phyloP scores from a whole-genome alignment of 1,139 yeast genomes.

The Hemisphaericaspora xylofermentans region DNA sequence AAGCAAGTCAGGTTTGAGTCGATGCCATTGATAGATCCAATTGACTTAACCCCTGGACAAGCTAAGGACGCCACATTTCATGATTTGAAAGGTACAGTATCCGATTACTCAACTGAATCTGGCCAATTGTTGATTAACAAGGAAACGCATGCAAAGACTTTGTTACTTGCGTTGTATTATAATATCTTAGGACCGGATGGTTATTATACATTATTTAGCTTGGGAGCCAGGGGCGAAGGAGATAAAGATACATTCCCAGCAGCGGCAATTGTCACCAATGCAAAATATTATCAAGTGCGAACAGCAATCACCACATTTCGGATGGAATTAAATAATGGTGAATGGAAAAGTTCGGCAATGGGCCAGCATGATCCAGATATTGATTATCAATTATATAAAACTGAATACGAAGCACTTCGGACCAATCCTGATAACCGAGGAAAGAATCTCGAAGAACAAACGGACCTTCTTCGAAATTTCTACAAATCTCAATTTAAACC shows the following conservation, averaged over 20 bases:
- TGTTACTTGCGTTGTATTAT: slow-evolving; percentile 53
- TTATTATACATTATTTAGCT: slow-evolving; percentile 54
- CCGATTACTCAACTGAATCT: slow-evolving; percentile 59
- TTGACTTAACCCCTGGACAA: not conserved
- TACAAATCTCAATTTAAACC: slow-evolving; percentile 16
- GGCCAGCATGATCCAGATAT: slow-evolving; percentile 34
- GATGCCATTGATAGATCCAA: slow-evolving; percentile 15
- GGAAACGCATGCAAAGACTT: slow-evolving; percentile 48
- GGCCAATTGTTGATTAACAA: slow-evolving; percentile 58
- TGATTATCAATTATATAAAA: slow-evolving; percentile 22
- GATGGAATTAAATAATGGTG: slow-evolving; percentile 19
- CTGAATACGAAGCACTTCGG: slow-evolving; percentile 6
- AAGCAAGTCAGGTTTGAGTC: slow-evolving; percentile 22
- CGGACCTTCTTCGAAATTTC: slow-evolving; percentile 18
- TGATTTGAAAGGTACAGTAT: slow-evolving; percentile 55
- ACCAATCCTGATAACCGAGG: not conserved
- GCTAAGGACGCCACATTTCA: slow-evolving; percentile 31
- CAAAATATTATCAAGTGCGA: slow-evolving; percentile 51
- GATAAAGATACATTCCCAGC: slow-evolving; percentile 63
- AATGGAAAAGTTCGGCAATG: slow-evolving; percentile 37
- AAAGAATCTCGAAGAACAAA: slow-evolving; percentile 17
- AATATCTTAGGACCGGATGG: slow-evolving; percentile 57
- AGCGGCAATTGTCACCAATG: slow-evolving; percentile 49
- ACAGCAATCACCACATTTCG: slow-evolving; percentile 31
- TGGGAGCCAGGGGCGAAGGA: slow-evolving; percentile 63